These are phyloP conservation scores for Ustilago sp. DNA, from an alignment of 1,284 basidiomycete genomes.

Conservation along the genomic window DNA sequence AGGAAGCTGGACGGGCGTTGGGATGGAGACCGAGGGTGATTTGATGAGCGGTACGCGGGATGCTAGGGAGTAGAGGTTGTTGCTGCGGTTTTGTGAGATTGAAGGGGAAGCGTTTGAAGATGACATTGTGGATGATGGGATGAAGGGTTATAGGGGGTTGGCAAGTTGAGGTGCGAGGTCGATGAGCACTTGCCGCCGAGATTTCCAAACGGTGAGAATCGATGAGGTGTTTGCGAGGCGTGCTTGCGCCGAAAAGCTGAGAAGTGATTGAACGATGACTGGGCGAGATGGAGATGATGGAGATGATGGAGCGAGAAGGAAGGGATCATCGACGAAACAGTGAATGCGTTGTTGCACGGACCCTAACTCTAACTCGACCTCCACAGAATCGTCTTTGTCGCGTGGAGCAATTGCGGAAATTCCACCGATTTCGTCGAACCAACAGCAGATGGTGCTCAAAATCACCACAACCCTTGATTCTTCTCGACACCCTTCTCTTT, in stretches of 20 bases:
- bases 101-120: not conserved
- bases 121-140: not conserved
- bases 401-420: constrained; percentile 3
- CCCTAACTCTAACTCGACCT: not conserved
- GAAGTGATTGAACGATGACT: not conserved
- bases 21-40: constrained; percentile 46
- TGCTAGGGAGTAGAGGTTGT: constrained; percentile 52
- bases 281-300: not conserved
- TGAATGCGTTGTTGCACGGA: constrained; percentile 4
- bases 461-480: too few relatives aligned
- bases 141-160: not conserved
- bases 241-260: too few relatives aligned
- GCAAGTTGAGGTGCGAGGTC: not conserved
- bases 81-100: not conserved
- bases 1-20: constrained; percentile 37
- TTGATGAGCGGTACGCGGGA: constrained; percentile 57
- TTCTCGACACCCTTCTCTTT: not conserved
- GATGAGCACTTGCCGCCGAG: too few relatives aligned
- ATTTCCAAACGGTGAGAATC: too few relatives aligned
- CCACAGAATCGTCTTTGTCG: not conserved
- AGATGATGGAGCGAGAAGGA: not conserved
- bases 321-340: not conserved
- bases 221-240: too few relatives aligned
- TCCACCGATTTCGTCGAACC: not conserved
- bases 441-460: not conserved